Evolutionary conservation across 2,329 filamentous ascomycete genomes (phyloP).

Genomic region (Sporothrix sp.): DNA sequence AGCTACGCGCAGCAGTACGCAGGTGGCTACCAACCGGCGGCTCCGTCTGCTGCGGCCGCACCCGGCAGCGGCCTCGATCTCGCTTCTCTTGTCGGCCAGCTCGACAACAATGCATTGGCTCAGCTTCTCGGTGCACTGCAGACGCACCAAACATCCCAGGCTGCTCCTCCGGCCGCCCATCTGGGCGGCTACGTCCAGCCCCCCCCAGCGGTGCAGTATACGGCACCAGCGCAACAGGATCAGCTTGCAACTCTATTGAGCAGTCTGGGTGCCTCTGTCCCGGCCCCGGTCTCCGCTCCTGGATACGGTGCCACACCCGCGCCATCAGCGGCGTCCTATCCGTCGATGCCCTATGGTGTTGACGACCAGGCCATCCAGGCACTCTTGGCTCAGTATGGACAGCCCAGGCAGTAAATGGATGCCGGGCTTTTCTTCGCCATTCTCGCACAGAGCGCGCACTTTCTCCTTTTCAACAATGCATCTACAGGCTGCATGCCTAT

Average conservation of each 20-base stretch:
- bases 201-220: no score
- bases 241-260: constrained; percentile 40
- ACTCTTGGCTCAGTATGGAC: constrained; percentile 64
- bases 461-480: no score
- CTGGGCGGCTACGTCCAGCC: no score
- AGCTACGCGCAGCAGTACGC: background rate
- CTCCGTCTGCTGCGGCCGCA: constrained; percentile 12
- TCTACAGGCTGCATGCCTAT: no score
- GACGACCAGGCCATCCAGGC: constrained; percentile 51
- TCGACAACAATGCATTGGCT: constrained; percentile 27
- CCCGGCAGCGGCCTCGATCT: constrained; percentile 14
- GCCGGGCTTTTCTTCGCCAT: background rate
- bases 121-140: constrained; percentile 27
- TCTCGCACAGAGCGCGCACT: no score
- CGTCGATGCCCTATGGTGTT: constrained; percentile 21
- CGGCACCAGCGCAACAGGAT: constrained; percentile 22
- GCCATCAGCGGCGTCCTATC: constrained; percentile 11
- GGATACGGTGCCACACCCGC: background rate
- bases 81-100: constrained; percentile 20
- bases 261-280: constrained; percentile 25
- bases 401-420: constrained; percentile 43
- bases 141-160: constrained; percentile 18
- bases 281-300: background rate
- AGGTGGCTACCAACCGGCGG: constrained; percentile 15
- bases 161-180: background rate